A percentile compares a stretch with the other conserved stretches of the same genome.
Evolutionary conservation across 75 land plant genomes (phyloP).

Genomic region (Picea glauca): DNA sequence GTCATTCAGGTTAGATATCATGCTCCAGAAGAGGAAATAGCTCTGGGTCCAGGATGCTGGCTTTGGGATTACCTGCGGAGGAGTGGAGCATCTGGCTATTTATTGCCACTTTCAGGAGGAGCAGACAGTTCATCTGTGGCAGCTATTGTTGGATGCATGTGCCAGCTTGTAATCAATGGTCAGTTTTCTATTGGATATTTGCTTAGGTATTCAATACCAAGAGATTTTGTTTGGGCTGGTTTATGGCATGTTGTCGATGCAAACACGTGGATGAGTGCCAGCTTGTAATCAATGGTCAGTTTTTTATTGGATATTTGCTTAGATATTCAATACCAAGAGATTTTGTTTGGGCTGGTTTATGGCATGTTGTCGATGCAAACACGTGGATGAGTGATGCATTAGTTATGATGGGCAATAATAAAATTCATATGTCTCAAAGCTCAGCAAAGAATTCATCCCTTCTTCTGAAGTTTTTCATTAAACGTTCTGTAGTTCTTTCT

Average conservation of each 20-base stretch:
- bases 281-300: slow-evolving; percentile 86
- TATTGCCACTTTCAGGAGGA: slow-evolving; percentile 99
- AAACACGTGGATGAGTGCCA: slow-evolving; percentile 48
- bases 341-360: neutral
- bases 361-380: neutral
- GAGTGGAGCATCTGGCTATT: slow-evolving; percentile 97
- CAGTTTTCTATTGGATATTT: neutral
- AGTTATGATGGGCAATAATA: neutral
- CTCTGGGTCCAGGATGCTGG: slow-evolving; percentile 98
- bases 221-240: neutral
- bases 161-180: slow-evolving; percentile 98
- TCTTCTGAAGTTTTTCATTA: neutral
- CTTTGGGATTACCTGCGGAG: slow-evolving; percentile 98
- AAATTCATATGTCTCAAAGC: neutral
- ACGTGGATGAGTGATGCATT: neutral
- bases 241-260: neutral
- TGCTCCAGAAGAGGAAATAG: slow-evolving; percentile 92
- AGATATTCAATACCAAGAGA: neutral
- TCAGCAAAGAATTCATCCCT: neutral
- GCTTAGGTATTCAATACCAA: neutral
- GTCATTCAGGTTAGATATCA: slow-evolving; percentile 70
- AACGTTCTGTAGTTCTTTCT: neutral
- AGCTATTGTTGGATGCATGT: slow-evolving; percentile 98
- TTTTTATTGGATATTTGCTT: neutral
- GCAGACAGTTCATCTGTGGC: slow-evolving; percentile 99